A percentile compares a stretch with the other conserved stretches of the same genome.
Conservation (phyloP, 2,329 filamentous ascomycete species). For the Mycocentrospora acerina region DNA sequence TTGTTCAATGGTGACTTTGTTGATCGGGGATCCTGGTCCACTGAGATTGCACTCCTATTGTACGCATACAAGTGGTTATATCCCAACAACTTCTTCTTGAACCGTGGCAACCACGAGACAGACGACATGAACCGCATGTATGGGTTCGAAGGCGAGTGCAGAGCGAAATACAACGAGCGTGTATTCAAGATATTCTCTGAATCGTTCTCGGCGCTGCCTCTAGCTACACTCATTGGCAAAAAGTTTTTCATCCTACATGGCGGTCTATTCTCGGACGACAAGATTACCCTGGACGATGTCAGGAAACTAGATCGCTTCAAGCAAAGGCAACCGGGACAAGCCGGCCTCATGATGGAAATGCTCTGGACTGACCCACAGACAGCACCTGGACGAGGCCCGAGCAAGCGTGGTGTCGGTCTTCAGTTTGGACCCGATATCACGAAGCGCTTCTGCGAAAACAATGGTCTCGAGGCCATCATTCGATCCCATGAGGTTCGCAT, state of each 20-base stretch:
- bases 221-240: conserved; percentile 87
- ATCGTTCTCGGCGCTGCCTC: conserved; percentile 89
- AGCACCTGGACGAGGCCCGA: conserved; percentile 81
- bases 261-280: conserved; percentile 94
- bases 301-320: conserved; percentile 87
- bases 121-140: conserved; percentile 99
- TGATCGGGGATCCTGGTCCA: conserved; percentile 95
- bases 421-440: conserved; percentile 97
- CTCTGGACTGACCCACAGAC: conserved; percentile 97
- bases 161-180: conserved; percentile 94
- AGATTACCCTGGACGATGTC: conserved; percentile 87
- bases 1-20: conserved; percentile 99
- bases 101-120: conserved; percentile 97
- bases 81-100: conserved; percentile 86
- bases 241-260: conserved; percentile 94
- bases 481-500: conserved; percentile 97
- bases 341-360: conserved; percentile 99
- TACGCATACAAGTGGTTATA: conserved; percentile 97
- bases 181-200: conserved; percentile 98
- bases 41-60: conserved; percentile 89
- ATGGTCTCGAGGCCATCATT: conserved; percentile 91
- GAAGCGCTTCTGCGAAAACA: conserved; percentile 94
- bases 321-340: conserved; percentile 89
- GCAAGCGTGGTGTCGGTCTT: conserved; percentile 93
- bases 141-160: conserved; percentile 97